Percentiles rank a stretch among this genome's conserved stretches.
Conservation (phyloP, 2,329 filamentous ascomycete genomes). For the Ophiostoma australiae region DNA sequence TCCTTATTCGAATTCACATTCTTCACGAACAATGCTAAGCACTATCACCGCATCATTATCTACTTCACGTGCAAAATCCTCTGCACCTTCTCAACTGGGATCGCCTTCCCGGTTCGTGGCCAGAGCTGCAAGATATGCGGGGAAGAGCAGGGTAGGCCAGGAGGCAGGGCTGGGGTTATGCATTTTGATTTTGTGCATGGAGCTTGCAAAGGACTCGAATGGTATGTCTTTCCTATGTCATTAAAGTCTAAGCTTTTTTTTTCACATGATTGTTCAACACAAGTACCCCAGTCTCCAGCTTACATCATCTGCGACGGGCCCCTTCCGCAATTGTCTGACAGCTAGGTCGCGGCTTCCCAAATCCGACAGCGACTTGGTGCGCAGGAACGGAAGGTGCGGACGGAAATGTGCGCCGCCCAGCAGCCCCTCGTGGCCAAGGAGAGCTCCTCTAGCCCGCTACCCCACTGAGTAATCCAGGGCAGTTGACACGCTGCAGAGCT, state of each 20-base stretch:
- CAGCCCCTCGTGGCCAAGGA: constrained; percentile 3
- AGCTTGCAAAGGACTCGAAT: neutral
- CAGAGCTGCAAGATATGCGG: constrained; percentile 2
- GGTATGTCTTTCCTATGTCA: neutral
- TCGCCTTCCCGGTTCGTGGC: neutral
- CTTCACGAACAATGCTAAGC: neutral
- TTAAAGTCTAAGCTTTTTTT: neutral
- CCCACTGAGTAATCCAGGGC: constrained; percentile 19
- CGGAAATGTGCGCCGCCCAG: neutral
- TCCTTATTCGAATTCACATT: neutral
- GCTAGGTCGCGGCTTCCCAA: neutral
- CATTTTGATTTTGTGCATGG: neutral
- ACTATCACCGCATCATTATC: neutral
- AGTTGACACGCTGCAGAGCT: constrained; percentile 16
- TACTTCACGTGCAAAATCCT: neutral
- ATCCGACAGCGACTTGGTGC: neutral
- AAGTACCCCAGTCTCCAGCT: neutral
- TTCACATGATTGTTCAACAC: neutral
- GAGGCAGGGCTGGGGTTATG: neutral
- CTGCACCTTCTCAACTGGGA: neutral
- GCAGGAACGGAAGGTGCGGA: constrained; percentile 21
- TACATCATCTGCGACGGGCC: neutral
- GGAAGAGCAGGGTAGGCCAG: neutral
- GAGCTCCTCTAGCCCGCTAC: constrained; percentile 21
- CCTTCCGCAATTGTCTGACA: constrained; percentile 8